Base-by-base conservation (phyloP, 257 asterid genomes). In the Solanum acaule region DNA sequence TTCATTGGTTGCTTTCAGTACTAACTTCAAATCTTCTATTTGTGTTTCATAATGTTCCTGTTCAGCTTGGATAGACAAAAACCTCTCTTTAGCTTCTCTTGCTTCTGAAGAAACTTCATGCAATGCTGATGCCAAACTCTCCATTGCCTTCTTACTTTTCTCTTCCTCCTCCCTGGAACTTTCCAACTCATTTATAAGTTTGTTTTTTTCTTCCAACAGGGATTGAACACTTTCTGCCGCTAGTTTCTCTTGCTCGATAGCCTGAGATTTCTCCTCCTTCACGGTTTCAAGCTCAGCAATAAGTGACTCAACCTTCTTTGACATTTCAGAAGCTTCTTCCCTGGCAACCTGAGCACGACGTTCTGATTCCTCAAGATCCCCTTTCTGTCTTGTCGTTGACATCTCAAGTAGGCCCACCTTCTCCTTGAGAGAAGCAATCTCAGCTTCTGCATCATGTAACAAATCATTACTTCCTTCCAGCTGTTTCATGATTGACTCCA, bases 71-170 rank as follows among this genome's bases (percentile, higher is more conserved):
- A 88, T 31, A 23, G 94, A 93, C 91, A 95, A 88, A 25, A 95
- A 91, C 90, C 95, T 93, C 88, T 97, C 99, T 89, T 94, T 97
- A 87, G 98, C 92, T 87, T 95, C 98, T 89, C 99, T 94, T 46
- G 98, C 97, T 93, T 97, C 99, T 5, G 96, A 88, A 72, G 98
- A 96, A 88, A 97, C 96, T 93, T 96, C 99, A 86, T 97, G 99
- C 46, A 97, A 90, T 38, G 99, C 99, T 6, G 99, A 94, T 68
- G 98, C 97, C 88, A 97, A 87, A 90, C 98, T 96, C 90, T 97
- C 99, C 88, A 97, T 91, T 18, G 99, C 99, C 90, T 94, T 96
- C 93, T 96, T 97, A 93, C 93, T 94, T 90, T 94, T 95, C 93
- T 97, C 98, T 88, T 96, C 99, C 91, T 97, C 99, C 16, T 93